A percentile compares a stretch with the other conserved stretches of the same genome.
These are phyloP conservation scores for Gyromitra esculenta DNA, from an alignment of 2,329 filamentous ascomycete genomes.

Conservation along the genomic window DNA sequence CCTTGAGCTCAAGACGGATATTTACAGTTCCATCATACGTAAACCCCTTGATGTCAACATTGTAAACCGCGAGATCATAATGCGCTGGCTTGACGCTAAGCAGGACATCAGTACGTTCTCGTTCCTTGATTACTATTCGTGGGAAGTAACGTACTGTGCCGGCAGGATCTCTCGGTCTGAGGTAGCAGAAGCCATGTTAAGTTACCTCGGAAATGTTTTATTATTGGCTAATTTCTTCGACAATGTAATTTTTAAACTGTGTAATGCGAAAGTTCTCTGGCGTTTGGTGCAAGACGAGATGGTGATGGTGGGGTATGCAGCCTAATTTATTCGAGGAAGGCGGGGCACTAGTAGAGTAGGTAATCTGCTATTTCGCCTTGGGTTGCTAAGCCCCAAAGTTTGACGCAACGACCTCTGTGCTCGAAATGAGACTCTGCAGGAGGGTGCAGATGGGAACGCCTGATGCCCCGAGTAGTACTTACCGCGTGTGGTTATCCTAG, in stretches of 20 bases:
- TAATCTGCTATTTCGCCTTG: background rate
- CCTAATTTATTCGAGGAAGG: constrained; percentile 31
- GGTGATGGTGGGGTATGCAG: constrained; percentile 26
- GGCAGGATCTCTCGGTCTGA: constrained; percentile 56
- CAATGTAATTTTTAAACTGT: background rate
- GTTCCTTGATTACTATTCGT: background rate
- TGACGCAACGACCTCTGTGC: background rate
- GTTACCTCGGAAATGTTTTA: constrained; percentile 4
- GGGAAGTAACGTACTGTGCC: constrained; percentile 49
- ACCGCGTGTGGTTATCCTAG: background rate
- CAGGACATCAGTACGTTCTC: constrained; percentile 18
- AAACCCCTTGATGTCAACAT: constrained; percentile 79
- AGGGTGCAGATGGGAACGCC: background rate
- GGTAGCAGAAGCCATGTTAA: constrained; percentile 52
- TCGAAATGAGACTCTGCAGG: background rate
- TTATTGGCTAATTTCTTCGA: background rate
- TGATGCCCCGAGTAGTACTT: background rate
- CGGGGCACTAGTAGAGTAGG: constrained; percentile 26
- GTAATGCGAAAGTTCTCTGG: background rate
- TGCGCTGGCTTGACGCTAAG: constrained; percentile 79
- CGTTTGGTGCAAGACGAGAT: constrained; percentile 2
- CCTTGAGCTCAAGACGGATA: constrained; percentile 78
- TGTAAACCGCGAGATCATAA: constrained; percentile 82
- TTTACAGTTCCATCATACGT: constrained; percentile 85
- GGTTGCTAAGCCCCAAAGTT: background rate